Evolutionary conservation across 176 grass and related monocot genomes (phyloP), one percentile per base, ranked within the genome.

Genomic region (Saccharum spontaneum): DNA sequence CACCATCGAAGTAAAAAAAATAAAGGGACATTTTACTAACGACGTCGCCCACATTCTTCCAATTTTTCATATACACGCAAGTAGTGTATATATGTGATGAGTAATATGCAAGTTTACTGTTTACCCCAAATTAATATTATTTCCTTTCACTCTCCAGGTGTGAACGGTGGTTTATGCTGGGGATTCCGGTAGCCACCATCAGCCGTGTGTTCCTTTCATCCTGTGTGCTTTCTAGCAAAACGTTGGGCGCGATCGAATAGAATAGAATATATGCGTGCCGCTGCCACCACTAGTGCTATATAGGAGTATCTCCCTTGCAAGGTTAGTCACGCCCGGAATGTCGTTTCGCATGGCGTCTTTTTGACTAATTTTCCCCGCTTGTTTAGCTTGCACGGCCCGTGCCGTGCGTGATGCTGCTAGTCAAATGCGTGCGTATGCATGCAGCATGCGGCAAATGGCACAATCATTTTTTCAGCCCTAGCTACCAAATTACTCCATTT

Each of bases 221-320:
- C 84, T 12, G 84, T 78, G 88, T 78, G 88, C 80, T 90, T 74
- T 67, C 15, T 28, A 83, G 67, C 75, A 50, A 83, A 86, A 90
- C 72, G 18, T 83, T 75, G 80, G 80, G 84, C 37, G 84, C 37
- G 15, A 40, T 82, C 43, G 44, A 73, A 46, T 45, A 43, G 17
- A 55, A 55, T 36, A 48, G 3, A 14, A 48, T 48, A 48, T 48
- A 18, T 52, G 48, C 48, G 48, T 46, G 31, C 46, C 22, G 31
- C 49, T 15, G 68, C 70, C 16, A 1, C 36, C 18, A 1, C 17
- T 11, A 41, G 17, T 12, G 34, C 34, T 18, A 50, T 18, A n/a
- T n/a, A n/a, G n/a, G n/a, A n/a, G 7, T 7, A 0, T 23, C 18
- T 41, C n/a, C 24, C 23, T 22, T 31, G 46, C 41, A 22, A 9